Evolutionary conservation across 768 basidiomycete genomes (phyloP), one percentile per base, ranked within the genome.

Genomic region (Fomitopsis serialis): DNA sequence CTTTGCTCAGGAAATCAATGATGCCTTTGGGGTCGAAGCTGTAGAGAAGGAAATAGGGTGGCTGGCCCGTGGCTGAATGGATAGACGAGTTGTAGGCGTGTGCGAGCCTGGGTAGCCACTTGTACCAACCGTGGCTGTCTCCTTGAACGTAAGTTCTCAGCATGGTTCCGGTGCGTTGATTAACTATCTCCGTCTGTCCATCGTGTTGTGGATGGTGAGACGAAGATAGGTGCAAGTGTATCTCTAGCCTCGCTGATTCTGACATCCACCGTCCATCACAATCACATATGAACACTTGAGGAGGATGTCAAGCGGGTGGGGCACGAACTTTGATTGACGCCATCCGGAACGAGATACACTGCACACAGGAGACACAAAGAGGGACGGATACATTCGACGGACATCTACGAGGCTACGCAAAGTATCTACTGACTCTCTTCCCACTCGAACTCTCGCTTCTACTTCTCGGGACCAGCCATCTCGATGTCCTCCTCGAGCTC

Each of bases 11-110:
- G 5, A 7, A 17, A 17, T 42, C 42, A 5, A 15, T 7, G 45
- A 6, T 23, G 13, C 25, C 17, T 23, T 3, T 5, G 1, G 54
- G 59, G 5, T 60, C 9, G 21, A 54, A 64, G 0, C 66, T 59
- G 17, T 58, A 60, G 0, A 67, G 54, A 0, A 63, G 32, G 43
- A 55, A 61, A 6, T n/a, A 53, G 0, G 64, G 67, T 0, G 58
- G 35, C 11, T 19, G 52, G 2, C 55, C 56, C 0, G 64, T 63
- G 0, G 60, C 42, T 0, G 47, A 37, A 29, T 61, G 61, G 0
- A 36, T 6, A 12, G 40, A 47, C 2, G 53, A 40, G 40, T 68
- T 68, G 54, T 55, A 51, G 6, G n/a, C 25, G 42, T 7, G 51
- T n/a, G 6, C 25, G 11, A n/a, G n/a, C n/a, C n/a, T n/a, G 0